These are phyloP conservation scores for Passiflora organensis DNA, from an alignment of 345 rosid species.

Conservation along the genomic window DNA sequence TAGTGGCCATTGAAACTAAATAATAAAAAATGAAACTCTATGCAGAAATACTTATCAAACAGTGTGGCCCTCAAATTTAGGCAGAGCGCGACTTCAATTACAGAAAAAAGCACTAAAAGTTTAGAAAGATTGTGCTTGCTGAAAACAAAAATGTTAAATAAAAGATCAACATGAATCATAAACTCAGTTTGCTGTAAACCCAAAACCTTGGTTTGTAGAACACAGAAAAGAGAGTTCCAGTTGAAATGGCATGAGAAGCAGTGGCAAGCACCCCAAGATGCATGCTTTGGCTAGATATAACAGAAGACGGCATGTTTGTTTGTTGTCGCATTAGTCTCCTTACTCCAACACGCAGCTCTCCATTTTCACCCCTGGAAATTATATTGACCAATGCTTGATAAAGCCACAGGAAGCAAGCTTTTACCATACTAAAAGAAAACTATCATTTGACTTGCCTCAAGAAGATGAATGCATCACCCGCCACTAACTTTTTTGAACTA, in stretches of 20 bases:
- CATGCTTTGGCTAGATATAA: slow-evolving; percentile 98
- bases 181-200: neutral
- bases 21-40: no score
- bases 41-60: no score
- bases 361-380: slow-evolving; percentile 74
- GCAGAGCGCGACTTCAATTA: no score
- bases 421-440: no score
- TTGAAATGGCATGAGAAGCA: slow-evolving; percentile 88
- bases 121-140: no score
- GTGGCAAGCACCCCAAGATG: slow-evolving; percentile 99
- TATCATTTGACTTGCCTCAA: slow-evolving; percentile 72
- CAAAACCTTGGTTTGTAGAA: slow-evolving; percentile 93
- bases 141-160: slow-evolving; percentile 4
- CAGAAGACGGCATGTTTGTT: slow-evolving; percentile 83
- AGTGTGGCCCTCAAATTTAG: no score
- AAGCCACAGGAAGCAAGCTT: no score
- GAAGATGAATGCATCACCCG: slow-evolving; percentile 99
- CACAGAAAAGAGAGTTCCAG: slow-evolving; percentile 90
- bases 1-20: no score
- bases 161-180: neutral
- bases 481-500: slow-evolving; percentile 92
- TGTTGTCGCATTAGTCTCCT: slow-evolving; percentile 92
- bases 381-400: neutral
- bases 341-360: slow-evolving; percentile 94
- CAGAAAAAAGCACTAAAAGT: no score